Percentiles rank a stretch among this genome's conserved stretches.
phyloP scores from a whole-genome alignment of 1,139 yeast genomes.

The Saccharomyces hybrid region DNA sequence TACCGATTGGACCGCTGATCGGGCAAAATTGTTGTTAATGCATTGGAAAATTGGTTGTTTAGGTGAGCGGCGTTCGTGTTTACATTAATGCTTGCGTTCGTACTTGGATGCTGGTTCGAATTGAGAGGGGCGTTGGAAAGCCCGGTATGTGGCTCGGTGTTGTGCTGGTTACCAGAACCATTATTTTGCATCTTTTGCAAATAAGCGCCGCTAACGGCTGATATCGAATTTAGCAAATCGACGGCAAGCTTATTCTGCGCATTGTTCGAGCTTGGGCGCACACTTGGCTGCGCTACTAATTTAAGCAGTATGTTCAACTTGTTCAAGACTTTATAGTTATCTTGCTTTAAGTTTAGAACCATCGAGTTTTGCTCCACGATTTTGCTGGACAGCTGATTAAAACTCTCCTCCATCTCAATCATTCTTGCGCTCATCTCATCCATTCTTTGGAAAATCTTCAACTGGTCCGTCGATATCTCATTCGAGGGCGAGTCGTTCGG shows the following conservation, averaged over 20 bases:
- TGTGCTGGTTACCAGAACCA: not conserved
- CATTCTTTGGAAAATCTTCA: slow-evolving; percentile 26
- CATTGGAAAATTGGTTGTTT: not conserved
- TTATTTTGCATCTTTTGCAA: slow-evolving; percentile 12
- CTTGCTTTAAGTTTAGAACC: slow-evolving; percentile 2
- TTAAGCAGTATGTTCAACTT: slow-evolving; percentile 5
- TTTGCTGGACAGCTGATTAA: slow-evolving; percentile 18
- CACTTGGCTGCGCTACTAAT: slow-evolving; percentile 5
- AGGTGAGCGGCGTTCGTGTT: not conserved
- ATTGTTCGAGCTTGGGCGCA: not conserved
- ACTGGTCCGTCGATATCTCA: not conserved
- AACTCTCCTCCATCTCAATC: slow-evolving; percentile 28
- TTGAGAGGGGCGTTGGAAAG: not conserved
- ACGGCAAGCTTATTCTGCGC: slow-evolving; percentile 15
- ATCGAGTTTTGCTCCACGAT: slow-evolving; percentile 17
- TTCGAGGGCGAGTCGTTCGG: not conserved
- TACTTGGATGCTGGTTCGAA: not conserved
- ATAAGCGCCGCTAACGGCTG: slow-evolving; percentile 24
- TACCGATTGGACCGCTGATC: not conserved
- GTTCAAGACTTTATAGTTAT: slow-evolving; percentile 2
- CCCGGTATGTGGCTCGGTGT: not conserved
- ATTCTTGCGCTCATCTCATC: slow-evolving; percentile 28
- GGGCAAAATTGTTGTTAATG: not conserved
- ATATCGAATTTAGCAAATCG: slow-evolving; percentile 26
- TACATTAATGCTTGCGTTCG: slow-evolving; percentile 2